Conservation (phyloP, 805 yeast species). For the Maudiozyma barnettii region DNA sequence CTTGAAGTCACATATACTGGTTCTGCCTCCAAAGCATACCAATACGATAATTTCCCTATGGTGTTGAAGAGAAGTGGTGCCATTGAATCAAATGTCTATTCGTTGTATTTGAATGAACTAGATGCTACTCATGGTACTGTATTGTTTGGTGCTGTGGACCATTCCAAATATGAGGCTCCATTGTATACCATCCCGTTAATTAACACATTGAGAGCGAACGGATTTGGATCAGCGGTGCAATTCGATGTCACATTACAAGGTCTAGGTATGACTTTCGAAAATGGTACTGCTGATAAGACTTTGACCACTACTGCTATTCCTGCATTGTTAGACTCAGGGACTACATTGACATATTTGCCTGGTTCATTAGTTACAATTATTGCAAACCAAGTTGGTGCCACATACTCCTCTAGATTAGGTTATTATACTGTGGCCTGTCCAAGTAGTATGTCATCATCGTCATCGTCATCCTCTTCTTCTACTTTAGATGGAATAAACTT, state of each 20-base stretch:
- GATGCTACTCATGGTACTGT: constrained; percentile 41
- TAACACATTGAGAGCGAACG: constrained; percentile 25
- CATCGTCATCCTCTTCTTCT: constrained; percentile 13
- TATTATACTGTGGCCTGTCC: constrained; percentile 42
- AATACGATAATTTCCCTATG: constrained; percentile 59
- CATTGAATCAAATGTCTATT: constrained; percentile 47
- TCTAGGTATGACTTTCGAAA: constrained; percentile 10
- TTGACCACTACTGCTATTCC: constrained; percentile 19
- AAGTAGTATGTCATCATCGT: too few species aligned
- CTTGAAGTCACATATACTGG: constrained; percentile 53
- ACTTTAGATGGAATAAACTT: constrained; percentile 22
- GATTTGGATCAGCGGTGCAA: constrained; percentile 12
- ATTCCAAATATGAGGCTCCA: constrained; percentile 47
- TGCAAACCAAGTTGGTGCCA: constrained; percentile 36
- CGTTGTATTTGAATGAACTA: constrained; percentile 46
- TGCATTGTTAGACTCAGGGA: constrained; percentile 48
- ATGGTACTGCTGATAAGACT: constrained; percentile 11
- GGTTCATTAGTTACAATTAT: constrained; percentile 16
- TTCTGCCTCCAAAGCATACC: constrained; percentile 22
- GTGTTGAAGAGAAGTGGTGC: constrained; percentile 49
- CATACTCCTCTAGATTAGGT: constrained; percentile 33
- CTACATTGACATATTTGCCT: constrained; percentile 45
- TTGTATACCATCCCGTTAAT: constrained; percentile 43
- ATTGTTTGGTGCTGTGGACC: constrained; percentile 66
- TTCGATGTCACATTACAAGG: constrained; percentile 27